Evolutionary conservation across 345 rosid species (phyloP).

Genomic region (Noccaea caerulescens): DNA sequence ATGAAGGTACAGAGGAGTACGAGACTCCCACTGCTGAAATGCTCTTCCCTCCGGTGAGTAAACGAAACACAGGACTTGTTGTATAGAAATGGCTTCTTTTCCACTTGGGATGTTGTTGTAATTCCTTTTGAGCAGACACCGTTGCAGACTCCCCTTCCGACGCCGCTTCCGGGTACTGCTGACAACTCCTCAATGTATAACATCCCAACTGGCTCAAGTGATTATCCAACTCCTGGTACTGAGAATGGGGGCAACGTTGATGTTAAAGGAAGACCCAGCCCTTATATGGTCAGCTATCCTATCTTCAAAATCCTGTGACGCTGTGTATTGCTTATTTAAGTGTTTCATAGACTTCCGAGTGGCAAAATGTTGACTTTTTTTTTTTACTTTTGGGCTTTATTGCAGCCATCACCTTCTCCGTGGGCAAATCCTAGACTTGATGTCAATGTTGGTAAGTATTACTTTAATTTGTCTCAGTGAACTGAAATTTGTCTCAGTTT

Average conservation of each 20-base stretch:
- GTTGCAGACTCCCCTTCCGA: conserved; percentile 77
- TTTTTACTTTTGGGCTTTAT: neutral
- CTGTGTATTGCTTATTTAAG: neutral
- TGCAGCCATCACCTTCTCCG: conserved; percentile 88
- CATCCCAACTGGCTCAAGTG: conserved; percentile 86
- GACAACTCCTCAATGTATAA: conserved; percentile 89
- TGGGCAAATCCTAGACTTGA: conserved; percentile 90
- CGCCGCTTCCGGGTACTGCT: conserved; percentile 76
- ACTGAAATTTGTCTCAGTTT: conserved; percentile 12
- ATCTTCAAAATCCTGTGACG: neutral
- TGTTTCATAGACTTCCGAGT: neutral
- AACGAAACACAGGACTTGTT: neutral
- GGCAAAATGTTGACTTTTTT: neutral
- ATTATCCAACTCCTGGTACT: conserved; percentile 78
- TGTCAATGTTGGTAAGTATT: conserved; percentile 93
- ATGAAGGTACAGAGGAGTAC: conserved; percentile 89
- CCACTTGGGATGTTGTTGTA: neutral
- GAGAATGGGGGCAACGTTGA: conserved; percentile 66
- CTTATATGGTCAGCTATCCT: conserved; percentile 65
- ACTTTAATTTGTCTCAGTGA: neutral
- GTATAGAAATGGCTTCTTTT: neutral
- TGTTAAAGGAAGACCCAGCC: conserved; percentile 77
- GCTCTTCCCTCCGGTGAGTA: conserved; percentile 86
- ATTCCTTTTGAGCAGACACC: conserved; percentile 63
- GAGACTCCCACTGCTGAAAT: conserved; percentile 98